A percentile compares a stretch with the other conserved stretches of the same genome.
Evolutionary conservation across 345 rosid species (phyloP).

Genomic region (Mangifera indica): DNA sequence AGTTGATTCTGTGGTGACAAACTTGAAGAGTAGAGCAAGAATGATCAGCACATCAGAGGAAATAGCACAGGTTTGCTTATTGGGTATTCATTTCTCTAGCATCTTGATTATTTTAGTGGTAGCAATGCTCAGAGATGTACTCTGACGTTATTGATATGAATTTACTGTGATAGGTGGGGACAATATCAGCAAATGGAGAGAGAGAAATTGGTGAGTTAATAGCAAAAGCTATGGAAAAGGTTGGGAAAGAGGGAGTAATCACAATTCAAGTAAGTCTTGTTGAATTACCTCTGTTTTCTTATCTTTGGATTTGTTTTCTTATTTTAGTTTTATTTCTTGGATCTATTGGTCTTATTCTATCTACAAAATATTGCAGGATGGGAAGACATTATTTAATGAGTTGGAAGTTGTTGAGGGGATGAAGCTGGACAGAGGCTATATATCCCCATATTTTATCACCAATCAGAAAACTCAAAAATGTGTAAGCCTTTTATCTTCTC

Average conservation of each 20-base stretch:
- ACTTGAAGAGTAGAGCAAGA: constrained; percentile 84
- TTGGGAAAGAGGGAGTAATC: constrained; percentile 98
- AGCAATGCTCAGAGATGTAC: background rate
- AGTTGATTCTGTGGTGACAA: constrained; percentile 83
- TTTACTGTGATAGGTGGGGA: constrained; percentile 63
- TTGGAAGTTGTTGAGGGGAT: constrained; percentile 98
- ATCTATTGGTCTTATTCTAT: constrained; percentile 7
- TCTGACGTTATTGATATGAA: background rate
- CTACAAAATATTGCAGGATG: constrained; percentile 55
- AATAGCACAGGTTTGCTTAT: constrained; percentile 64
- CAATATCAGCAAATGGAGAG: constrained; percentile 97
- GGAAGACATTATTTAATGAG: constrained; percentile 87
- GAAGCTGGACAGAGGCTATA: constrained; percentile 97
- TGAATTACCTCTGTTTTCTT: too few relatives aligned
- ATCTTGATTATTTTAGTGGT: background rate
- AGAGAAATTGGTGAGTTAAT: constrained; percentile 96
- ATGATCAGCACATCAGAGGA: constrained; percentile 99
- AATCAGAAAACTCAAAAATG: constrained; percentile 92
- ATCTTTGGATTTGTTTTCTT: background rate
- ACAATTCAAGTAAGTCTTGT: constrained; percentile 68
- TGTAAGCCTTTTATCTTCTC: constrained; percentile 41
- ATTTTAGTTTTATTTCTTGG: background rate
- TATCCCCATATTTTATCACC: constrained; percentile 91
- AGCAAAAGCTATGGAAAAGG: constrained; percentile 99
- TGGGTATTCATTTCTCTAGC: background rate